Conservation (phyloP, 371 early-diverging fungal genomes). For the Batkoa obscura region DNA sequence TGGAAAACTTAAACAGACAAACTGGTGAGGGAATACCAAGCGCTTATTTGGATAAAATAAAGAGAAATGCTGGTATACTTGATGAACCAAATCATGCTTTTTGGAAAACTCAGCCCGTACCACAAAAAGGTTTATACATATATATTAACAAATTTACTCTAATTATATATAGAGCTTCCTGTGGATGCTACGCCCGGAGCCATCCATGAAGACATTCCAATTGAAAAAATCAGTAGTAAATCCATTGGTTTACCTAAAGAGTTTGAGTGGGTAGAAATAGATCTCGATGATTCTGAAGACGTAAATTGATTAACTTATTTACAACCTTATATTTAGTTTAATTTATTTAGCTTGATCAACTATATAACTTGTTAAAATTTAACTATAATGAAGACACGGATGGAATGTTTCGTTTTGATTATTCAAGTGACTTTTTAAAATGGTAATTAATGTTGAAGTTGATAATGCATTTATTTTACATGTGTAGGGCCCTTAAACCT, state of each 20-base stretch:
- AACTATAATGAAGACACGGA: conserved; percentile 95
- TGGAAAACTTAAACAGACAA: background rate
- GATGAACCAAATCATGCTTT: conserved; percentile 50
- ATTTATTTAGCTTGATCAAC: conserved; percentile 41
- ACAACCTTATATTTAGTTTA: background rate
- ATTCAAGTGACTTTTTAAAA: conserved; percentile 70
- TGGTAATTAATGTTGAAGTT: conserved; percentile 32
- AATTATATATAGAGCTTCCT: background rate
- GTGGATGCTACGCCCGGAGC: conserved; percentile 24
- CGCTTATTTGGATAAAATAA: background rate
- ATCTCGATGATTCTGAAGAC: conserved; percentile 57
- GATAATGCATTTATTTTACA: background rate
- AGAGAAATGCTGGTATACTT: background rate
- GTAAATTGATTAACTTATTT: conserved; percentile 13
- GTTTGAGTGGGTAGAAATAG: conserved; percentile 73
- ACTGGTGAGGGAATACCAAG: background rate
- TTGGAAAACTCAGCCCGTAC: conserved; percentile 94
- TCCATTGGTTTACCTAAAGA: conserved; percentile 69
- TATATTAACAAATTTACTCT: background rate
- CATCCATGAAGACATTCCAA: conserved; percentile 58
- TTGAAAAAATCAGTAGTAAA: conserved; percentile 57
- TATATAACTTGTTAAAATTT: conserved; percentile 63
- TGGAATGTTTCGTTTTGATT: conserved; percentile 88
- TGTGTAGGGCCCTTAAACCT: conserved; percentile 66
- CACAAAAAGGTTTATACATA: conserved; percentile 37